Conservation (phyloP, 257 asterid genomes). For the Cynanchum wilfordii region DNA sequence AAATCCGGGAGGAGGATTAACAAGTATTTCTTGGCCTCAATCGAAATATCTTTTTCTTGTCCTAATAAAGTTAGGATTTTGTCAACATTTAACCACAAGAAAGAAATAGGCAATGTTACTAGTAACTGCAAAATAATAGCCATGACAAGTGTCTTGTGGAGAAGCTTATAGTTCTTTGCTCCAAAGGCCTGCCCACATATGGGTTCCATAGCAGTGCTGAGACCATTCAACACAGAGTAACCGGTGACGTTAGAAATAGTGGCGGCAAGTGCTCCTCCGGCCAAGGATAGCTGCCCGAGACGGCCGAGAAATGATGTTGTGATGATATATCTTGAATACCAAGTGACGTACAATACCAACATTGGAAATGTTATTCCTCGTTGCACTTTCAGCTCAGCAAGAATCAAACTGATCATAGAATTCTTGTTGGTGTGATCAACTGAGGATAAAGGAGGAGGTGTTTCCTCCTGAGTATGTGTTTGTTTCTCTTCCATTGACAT, state of each 20-base stretch:
- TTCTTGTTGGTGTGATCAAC: slow-evolving; percentile 13
- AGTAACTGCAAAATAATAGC: slow-evolving; percentile 37
- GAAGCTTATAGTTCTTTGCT: slow-evolving; percentile 66
- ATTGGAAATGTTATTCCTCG: slow-evolving; percentile 49
- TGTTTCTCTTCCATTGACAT: slow-evolving; percentile 11
- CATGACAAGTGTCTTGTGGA: slow-evolving; percentile 70
- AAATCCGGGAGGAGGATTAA: slow-evolving; percentile 65
- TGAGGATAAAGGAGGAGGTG: not conserved
- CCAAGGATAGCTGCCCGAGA: slow-evolving; percentile 59
- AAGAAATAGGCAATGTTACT: slow-evolving; percentile 47
- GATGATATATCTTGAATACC: slow-evolving; percentile 72
- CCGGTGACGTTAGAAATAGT: slow-evolving; percentile 80
- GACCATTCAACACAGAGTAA: slow-evolving; percentile 63
- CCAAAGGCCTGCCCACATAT: slow-evolving; percentile 92
- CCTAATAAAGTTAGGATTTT: slow-evolving; percentile 53
- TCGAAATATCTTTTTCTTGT: slow-evolving; percentile 55
- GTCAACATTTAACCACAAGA: slow-evolving; percentile 73
- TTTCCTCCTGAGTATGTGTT: not conserved
- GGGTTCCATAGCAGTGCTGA: slow-evolving; percentile 81
- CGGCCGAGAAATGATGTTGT: slow-evolving; percentile 87
- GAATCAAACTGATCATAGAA: slow-evolving; percentile 3
- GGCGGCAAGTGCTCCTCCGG: slow-evolving; percentile 73
- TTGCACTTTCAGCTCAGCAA: slow-evolving; percentile 58
- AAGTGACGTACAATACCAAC: slow-evolving; percentile 57
- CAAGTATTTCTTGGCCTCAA: slow-evolving; percentile 47